Base-by-base conservation (phyloP, 1,284 basidiomycete genomes). In the Naganishia sp. region DNA sequence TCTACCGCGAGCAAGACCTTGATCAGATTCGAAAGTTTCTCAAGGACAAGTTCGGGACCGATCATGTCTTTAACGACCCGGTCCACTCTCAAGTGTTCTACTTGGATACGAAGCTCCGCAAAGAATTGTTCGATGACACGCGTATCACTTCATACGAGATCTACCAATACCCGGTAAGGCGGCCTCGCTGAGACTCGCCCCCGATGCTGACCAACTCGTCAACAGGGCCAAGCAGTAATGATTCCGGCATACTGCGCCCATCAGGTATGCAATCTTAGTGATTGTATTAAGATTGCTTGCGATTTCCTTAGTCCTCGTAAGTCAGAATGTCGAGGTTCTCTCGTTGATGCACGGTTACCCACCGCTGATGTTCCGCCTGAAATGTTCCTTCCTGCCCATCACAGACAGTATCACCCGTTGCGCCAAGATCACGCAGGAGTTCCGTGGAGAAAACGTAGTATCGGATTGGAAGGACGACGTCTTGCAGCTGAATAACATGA, bases 171-270 rank as follows among this genome's bases (percentile, higher is more conserved):
- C 89, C 90, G 1, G 77, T 77, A 65, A 71, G 77, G 72, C 2
- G 21, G 4, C 4, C 23, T 48, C 7, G 21, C 23, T 45, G 18
- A 9, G 3, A 36, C 5, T 13, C 18, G 18, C 7, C 10, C 36
- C 31, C 6, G 1, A 43, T 25, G 21, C 44, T 61, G 59, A 54
- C 13, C 13, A 13, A 39, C 6, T 39, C 23, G 5, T 4, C 7
- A 16, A 28, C 63, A 78, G 77, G 92, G 93, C n/a, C 89, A 98
- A 73, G 94, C 92, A 0, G 88, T 98, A 13, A 94, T 97, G 77
- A 93, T 98, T 71, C 94, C 94, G 3, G 94, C 94, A 1, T 94
- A 94, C 42, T 96, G 92, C 78, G 93, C 94, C 0, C 92, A 96
- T 79, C 92, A 94, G 84, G 91, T 92, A 59, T 75, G 86, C 65